Base-by-base conservation (phyloP, 192 early-diverging fungal species). In the Oehlia diaphana region DNA sequence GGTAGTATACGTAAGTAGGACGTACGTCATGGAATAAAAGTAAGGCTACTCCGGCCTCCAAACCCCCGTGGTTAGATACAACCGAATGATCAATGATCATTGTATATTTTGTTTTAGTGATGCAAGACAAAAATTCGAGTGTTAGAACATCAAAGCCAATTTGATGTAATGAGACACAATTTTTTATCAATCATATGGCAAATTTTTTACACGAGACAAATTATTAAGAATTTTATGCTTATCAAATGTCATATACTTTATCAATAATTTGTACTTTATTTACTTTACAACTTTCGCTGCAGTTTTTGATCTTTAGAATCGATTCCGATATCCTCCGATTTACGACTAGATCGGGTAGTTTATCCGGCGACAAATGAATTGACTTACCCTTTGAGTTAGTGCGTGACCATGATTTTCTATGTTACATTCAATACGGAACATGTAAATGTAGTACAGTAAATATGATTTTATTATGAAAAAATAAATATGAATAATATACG, bases 1-100 rank as follows among this genome's bases (percentile, higher is more conserved):
- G 68, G 23, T n/a, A 23, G 68, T 70, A 42, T 42, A 70, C 68
- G 68, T 70, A 70, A 42, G 31, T 70, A n/a, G n/a, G 68, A 12
- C 16, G 35, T 70, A 70, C 68, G 68, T 70, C 33, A 70, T 70
- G 68, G 53, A 58, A 16, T 21, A 47, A 58, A 58, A 58, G 53
- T 58, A 21, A 58, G 53, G 53, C 53, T 58, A 21, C 53, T 58
- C 16, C 53, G 53, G 53, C 19, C 53, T 58, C 7, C 53, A 58
- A 58, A 58, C 53, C 53, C 53, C 53, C 6, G 14, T 19, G 14
- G 53, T 19, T 58, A 21, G 53, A 58, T 58, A 58, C 53, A 58
- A 58, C 53, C 53, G 16, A 58, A 58, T 58, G 53, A 58, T 58
- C 53, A 58, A 58, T 58, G 53, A 58, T 58, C 53, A 58, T 58